Percentiles rank a stretch among this genome's conserved stretches.
Evolutionary conservation across 164 flowering plant species (phyloP).

Genomic region (Malania oleifera): DNA sequence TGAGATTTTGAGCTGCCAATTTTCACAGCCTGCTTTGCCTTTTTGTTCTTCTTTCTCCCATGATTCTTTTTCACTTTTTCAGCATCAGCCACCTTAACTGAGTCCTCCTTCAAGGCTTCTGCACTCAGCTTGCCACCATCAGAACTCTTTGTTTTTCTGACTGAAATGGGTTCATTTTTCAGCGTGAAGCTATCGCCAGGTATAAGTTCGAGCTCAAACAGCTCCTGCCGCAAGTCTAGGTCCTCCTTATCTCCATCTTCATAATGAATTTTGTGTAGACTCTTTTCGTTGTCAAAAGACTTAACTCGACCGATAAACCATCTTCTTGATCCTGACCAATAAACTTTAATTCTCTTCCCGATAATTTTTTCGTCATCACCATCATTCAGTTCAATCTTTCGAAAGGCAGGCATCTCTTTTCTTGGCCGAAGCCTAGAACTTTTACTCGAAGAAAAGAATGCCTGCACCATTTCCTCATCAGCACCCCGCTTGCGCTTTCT

Average conservation of each 20-base stretch:
- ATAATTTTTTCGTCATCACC: slow-evolving; percentile 6
- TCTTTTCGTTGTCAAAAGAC: slow-evolving; percentile 7
- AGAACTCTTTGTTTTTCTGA: slow-evolving; percentile 1
- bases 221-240: slow-evolving; percentile 8
- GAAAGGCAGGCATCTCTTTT: slow-evolving; percentile 4
- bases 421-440: slow-evolving; percentile 7
- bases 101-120: background rate
- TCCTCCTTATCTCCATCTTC: slow-evolving; percentile 16
- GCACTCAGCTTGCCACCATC: background rate
- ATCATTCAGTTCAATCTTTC: slow-evolving; percentile 11
- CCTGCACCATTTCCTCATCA: slow-evolving; percentile 11
- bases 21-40: too few species aligned
- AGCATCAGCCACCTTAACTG: background rate
- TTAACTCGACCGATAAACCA: slow-evolving; percentile 14
- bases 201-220: slow-evolving; percentile 10
- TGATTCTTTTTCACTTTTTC: background rate
- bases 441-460: slow-evolving; percentile 1
- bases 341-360: slow-evolving; percentile 12
- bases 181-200: slow-evolving; percentile 9
- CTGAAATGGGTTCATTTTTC: slow-evolving; percentile 1
- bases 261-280: slow-evolving; percentile 11
- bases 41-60: too few species aligned
- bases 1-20: background rate
- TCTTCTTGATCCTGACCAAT: slow-evolving; percentile 16
- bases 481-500: slow-evolving; percentile 12